Evolutionary conservation across 1,284 basidiomycete genomes (phyloP).

Genomic region (Psilocybe mexicana): DNA sequence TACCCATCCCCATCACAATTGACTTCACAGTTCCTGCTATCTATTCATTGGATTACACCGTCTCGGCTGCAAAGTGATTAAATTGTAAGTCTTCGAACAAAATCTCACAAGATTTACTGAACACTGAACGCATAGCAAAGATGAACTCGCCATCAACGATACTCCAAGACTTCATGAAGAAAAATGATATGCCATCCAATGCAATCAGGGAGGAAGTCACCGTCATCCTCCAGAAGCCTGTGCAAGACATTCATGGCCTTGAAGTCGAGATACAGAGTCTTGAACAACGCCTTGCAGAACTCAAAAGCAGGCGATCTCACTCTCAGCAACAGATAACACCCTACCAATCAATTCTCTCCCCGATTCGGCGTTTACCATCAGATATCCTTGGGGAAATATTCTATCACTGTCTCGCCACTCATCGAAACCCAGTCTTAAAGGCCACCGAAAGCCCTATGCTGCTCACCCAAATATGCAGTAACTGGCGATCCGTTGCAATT

Average conservation of each 20-base stretch:
- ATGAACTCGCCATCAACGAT: not conserved
- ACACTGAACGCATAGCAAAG: not conserved
- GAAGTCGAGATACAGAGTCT: not conserved
- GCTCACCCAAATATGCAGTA: not conserved
- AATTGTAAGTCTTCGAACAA: not conserved
- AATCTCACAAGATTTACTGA: not conserved
- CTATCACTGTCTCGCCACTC: not conserved
- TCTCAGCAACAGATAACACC: too few relatives aligned
- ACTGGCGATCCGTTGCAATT: conserved; percentile 1
- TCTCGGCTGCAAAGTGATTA: too few relatives aligned
- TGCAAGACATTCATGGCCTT: not conserved
- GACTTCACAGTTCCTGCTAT: too few relatives aligned
- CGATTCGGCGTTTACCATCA: not conserved
- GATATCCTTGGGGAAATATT: conserved; percentile 2
- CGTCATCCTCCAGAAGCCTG: not conserved
- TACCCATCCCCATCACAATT: too few relatives aligned
- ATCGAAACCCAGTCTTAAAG: not conserved
- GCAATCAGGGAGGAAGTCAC: not conserved
- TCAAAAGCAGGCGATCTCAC: too few relatives aligned
- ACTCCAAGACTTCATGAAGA: not conserved
- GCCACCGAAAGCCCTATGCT: conserved; percentile 2
- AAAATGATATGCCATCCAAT: not conserved
- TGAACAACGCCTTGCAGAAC: not conserved
- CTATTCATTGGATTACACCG: too few relatives aligned
- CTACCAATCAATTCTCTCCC: not conserved